Base-by-base conservation (phyloP, 163 green algal genomes). In the Scenedesmus sp. region DNA sequence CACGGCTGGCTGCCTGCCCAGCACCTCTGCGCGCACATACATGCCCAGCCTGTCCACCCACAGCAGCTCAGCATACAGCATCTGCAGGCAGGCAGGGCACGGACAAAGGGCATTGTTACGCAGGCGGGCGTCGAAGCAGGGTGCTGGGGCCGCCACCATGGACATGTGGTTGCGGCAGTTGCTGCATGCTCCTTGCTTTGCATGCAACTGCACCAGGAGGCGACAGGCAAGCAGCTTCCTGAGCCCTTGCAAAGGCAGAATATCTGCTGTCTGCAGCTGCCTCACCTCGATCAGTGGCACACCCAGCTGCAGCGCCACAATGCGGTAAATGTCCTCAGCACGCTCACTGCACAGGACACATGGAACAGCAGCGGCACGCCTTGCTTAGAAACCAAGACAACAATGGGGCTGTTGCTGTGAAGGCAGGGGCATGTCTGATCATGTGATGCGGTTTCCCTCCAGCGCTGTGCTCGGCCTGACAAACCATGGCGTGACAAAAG, bases 11-110 rank as follows among this genome's bases (percentile, higher is more conserved):
- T 90, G 18, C 61, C 89, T 16, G 49, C 90, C 94, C 16, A 82
- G 81, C 70, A 89, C 88, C 91, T 96, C 94, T 16, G 73, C 85
- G 16, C 89, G 91, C 26, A 98, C 86, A 90, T 98, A 98, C 85
- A 97, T 94, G 51, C 97, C 97, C 87, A 97, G 90, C 5, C 92
- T 86, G 94, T 99, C 97, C 51, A 99, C 90, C 97, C 97, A 99
- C 86, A 98, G 91, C 91, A 98, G 93, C 95, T 99, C 96, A 16
- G 95, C 95, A 83, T 95, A 96, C n/a, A 44, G 49, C 93, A 98
- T 96, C 91, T 98, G 95, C 76, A 40, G 65, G 37, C 18, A 15
- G 37, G 35, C 18, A 15, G 73, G 37, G 35, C 35, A 51, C 35
- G 73, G 35, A 2, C 53, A 65, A 24, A 6, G 53, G 15, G 18